Percentiles rank a stretch among this genome's conserved stretches.
phyloP scores from a whole-genome alignment of 2,329 filamentous ascomycete genomes.

The Pseudogymnoascus sp. region DNA sequence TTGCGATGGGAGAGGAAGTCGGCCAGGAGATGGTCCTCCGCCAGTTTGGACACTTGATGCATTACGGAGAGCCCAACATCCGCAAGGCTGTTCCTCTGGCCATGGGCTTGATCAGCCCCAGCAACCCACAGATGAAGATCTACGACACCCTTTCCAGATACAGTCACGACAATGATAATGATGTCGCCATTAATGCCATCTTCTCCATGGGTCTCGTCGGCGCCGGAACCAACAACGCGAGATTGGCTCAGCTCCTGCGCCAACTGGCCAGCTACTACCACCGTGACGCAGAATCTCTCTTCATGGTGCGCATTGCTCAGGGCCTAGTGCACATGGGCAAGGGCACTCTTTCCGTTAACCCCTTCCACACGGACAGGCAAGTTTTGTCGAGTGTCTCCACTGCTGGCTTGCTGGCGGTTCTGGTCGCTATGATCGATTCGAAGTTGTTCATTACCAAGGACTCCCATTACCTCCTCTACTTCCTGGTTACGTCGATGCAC shows the following conservation, averaged over 20 bases:
- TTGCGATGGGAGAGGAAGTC: constrained; percentile 96
- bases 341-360: constrained; percentile 88
- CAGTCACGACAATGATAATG: constrained; percentile 96
- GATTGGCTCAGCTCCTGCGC: constrained; percentile 84
- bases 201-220: constrained; percentile 98
- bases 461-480: constrained; percentile 92
- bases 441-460: constrained; percentile 67
- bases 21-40: constrained; percentile 98
- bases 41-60: constrained; percentile 97
- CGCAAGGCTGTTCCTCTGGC: constrained; percentile 91
- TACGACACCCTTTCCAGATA: constrained; percentile 97
- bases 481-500: constrained; percentile 92
- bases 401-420: constrained; percentile 79
- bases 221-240: constrained; percentile 95
- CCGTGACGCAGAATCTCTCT: constrained; percentile 87
- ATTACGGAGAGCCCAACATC: constrained; percentile 97
- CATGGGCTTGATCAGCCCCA: constrained; percentile 93
- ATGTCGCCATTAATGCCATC: constrained; percentile 96
- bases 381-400: constrained; percentile 87
- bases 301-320: constrained; percentile 98
- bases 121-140: constrained; percentile 99
- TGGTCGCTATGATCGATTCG: constrained; percentile 90
- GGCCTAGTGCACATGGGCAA: constrained; percentile 99
- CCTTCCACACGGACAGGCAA: constrained; percentile 98
- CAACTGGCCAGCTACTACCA: constrained; percentile 98